Conservation (phyloP, 805 yeast species). For the Schizosaccharomyces japonicus region DNA sequence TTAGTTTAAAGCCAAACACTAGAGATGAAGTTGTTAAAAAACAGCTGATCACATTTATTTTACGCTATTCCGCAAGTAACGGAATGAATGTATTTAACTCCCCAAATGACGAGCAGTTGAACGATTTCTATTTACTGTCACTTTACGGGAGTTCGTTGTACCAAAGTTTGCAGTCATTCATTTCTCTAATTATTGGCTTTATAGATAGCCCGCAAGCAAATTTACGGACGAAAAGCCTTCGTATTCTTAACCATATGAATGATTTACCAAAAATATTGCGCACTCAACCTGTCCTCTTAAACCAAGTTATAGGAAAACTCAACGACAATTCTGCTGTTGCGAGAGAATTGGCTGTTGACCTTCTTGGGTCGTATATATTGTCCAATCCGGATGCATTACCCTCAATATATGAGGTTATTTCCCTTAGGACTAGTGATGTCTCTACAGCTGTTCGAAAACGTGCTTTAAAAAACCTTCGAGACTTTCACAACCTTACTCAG, state of each 20-base stretch:
- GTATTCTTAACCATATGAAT: slow-evolving; percentile 19
- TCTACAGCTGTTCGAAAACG: not conserved
- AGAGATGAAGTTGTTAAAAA: too few relatives aligned
- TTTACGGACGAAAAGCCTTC: not conserved
- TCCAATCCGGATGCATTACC: not conserved
- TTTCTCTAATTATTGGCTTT: not conserved
- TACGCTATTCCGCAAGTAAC: too few relatives aligned
- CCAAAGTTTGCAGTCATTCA: not conserved
- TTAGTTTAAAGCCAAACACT: too few relatives aligned
- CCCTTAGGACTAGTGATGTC: not conserved
- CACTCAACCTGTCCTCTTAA: slow-evolving; percentile 85
- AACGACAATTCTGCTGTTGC: not conserved
- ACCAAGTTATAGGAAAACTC: not conserved
- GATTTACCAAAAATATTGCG: slow-evolving; percentile 97
- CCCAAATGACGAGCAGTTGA: not conserved
- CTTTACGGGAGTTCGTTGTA: not conserved
- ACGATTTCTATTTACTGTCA: not conserved
- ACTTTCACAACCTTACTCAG: not conserved
- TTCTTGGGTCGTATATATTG: not conserved
- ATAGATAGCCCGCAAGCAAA: slow-evolving; percentile 1
- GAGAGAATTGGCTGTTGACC: not conserved
- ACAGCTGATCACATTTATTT: too few relatives aligned
- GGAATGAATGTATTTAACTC: too few relatives aligned
- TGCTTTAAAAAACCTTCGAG: not conserved
- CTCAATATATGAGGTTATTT: not conserved